These are phyloP conservation scores for Arthrinium puccinioides DNA, from an alignment of 2,329 filamentous ascomycete species.

Conservation along the genomic window DNA sequence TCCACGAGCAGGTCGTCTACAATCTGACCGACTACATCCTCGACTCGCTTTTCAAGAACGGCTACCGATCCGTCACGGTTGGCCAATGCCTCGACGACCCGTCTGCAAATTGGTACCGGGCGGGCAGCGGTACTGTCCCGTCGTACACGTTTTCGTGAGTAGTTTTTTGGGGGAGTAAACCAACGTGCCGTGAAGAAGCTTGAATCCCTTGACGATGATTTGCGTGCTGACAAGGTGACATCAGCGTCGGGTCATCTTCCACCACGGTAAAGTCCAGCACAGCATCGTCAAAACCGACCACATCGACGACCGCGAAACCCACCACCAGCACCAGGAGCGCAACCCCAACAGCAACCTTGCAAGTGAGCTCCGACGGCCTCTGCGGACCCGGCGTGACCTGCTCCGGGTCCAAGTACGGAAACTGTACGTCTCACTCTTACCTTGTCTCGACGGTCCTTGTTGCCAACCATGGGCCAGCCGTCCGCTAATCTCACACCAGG, in stretches of 20 bases:
- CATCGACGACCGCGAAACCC: background rate
- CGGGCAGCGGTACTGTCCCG: slow-evolving; percentile 17
- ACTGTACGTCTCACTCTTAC: slow-evolving; percentile 14
- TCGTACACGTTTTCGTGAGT: slow-evolving; percentile 19
- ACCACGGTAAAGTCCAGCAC: no score
- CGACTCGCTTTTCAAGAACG: slow-evolving; percentile 30
- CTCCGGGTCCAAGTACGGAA: slow-evolving; percentile 18
- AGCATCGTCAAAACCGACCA: slow-evolving; percentile 6
- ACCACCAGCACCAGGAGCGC: slow-evolving; percentile 10
- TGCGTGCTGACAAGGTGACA: no score
- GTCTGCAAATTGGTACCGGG: slow-evolving; percentile 44
- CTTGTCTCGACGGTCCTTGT: background rate
- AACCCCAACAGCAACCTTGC: slow-evolving; percentile 10
- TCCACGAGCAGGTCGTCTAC: slow-evolving; percentile 37
- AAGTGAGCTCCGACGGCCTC: slow-evolving; percentile 18
- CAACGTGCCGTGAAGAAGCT: no score
- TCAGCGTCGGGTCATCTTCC: no score
- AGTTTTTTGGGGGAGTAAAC: no score
- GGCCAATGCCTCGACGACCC: slow-evolving; percentile 48
- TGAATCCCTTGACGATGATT: no score
- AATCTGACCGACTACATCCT: slow-evolving; percentile 39
- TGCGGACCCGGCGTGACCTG: slow-evolving; percentile 19
- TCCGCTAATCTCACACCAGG: slow-evolving; percentile 9
- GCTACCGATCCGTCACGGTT: slow-evolving; percentile 41
- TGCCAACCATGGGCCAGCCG: background rate